phyloP scores from a whole-genome alignment of 73 alveolate species.

The Paraurostyla sp. region DNA sequence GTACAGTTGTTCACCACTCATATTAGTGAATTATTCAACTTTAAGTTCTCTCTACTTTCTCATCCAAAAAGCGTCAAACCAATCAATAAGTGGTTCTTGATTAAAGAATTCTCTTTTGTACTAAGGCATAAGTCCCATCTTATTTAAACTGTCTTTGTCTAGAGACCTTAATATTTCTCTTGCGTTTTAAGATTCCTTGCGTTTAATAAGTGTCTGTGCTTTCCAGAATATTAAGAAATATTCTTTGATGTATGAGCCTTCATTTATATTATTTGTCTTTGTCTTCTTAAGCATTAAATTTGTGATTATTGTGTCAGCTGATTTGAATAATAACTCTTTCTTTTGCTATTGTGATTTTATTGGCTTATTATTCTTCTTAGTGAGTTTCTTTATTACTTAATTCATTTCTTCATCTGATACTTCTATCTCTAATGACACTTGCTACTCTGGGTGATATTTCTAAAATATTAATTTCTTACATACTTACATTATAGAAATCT shows the following conservation, averaged over 20 bases:
- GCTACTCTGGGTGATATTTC: not conserved
- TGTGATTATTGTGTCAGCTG: not conserved
- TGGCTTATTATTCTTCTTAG: not conserved
- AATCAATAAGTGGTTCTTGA: conserved; percentile 25
- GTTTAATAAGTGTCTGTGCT: not conserved
- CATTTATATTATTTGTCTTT: not conserved
- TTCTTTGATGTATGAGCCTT: not conserved
- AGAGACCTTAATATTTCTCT: not conserved
- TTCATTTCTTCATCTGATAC: conserved; percentile 26
- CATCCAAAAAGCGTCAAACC: conserved; percentile 49
- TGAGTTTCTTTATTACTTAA: not conserved
- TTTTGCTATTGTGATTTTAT: not conserved
- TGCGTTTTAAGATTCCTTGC: not conserved
- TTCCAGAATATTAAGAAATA: conserved; percentile 16
- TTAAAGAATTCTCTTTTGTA: not conserved
- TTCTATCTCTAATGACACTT: conserved; percentile 15
- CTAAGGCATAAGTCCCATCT: conserved; percentile 32
- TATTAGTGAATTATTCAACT: not conserved
- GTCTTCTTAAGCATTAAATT: not conserved
- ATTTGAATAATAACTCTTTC: not conserved
- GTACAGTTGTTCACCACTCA: conserved; percentile 19
- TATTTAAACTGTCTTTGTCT: not conserved
- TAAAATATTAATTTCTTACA: not conserved
- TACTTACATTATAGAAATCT: conserved; percentile 31
- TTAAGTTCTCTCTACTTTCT: conserved; percentile 7